Evolutionary conservation across 2,329 filamentous ascomycete species (phyloP), one percentile per base, ranked within the genome.

Genomic region (Arthrobotrys sinensis): DNA sequence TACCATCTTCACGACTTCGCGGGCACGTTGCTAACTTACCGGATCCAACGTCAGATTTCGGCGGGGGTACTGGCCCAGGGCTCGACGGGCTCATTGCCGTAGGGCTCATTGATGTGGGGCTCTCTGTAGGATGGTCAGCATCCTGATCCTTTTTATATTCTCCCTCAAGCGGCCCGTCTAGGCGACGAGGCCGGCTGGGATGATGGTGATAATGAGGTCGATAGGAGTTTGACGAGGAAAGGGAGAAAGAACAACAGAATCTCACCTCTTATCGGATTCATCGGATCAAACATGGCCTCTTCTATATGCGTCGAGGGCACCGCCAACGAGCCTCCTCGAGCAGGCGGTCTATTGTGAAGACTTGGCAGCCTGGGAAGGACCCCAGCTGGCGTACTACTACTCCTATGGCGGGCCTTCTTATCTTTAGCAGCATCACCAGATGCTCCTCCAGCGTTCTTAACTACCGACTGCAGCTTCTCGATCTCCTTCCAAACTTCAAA

Each of bases 401-500:
- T 80, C 66, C 80, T 79, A 76, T 66, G 63, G 8, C 52, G 79
- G 55, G 28, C 69, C 50, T 65, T 80, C 68, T 69, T 69, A 8
- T 65, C 65, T 16, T 65, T 60, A 12, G 36, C 34, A 19, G 46
- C 52, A 16, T 68, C 62, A 12, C 32, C 14, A 5, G 40, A 28
- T 46, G 45, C n/a, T n/a, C 48, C 52, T 12, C 57, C 76, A 4
- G 68, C 62, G 32, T 38, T 60, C 48, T 65, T 76, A n/a, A 79
- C 69, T 60, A 79, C 75, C 72, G 57, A 36, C 60, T 81, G 76
- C 40, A 82, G 71, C 40, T 73, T 80, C 71, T 82, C 81, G 34
- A 82, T 82, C 69, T 82, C 81, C 60, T 82, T 82, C 81, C 81
- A 82, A 60, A 81, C 81, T 68, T 82, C 80, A 67, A 82, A 82